Base-by-base conservation (phyloP, 169 alveolate genomes). In the Plasmodium cynomolgi region DNA sequence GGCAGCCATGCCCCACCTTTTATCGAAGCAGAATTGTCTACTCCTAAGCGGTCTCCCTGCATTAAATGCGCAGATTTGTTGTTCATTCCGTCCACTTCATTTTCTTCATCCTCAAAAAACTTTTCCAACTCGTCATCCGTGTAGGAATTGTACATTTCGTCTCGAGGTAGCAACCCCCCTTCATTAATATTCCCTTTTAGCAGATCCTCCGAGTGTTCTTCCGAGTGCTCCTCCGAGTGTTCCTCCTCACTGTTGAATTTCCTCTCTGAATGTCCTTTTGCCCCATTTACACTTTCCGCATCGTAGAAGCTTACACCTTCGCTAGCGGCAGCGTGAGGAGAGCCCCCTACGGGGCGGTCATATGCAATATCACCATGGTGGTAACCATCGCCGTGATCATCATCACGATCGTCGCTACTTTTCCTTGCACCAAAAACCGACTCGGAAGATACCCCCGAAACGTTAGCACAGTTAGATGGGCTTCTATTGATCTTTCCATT, bases 71-170 rank as follows among this genome's bases (percentile, higher is more conserved):
- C 41, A 34, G 41, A 9, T 50, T 83, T 58, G 41, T 33, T 58
- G 13, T 83, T 50, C 56, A 15, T 31, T 58, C 34, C 68, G 44
- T 37, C 47, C 41, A 68, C 29, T 71, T 80, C 83, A 80, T 62
- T 90, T 62, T 79, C 79, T 80, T 17, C 50, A 47, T 90, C 94
- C 83, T 80, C 90, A 50, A 90, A 90, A 80, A 90, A 90, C 23
- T 79, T 34, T n/a, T 90, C 94, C 39, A 90, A 72, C 26, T 90
- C 90, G 31, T 90, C 91, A 68, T 90, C 94, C 7, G 90, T 80
- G 50, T 90, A 58, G 29, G 94, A 90, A 74, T 80, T 90, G 34
- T 44, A 62, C 20, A 68, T 41, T 37, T 90, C 94, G 47, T 62
- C 83, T 37, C 37, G 26, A 26, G 13, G 54, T 33, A 34, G 41